Conservation (phyloP, 2,329 filamentous ascomycete species). For the Neopestalotiopsis sp. region DNA sequence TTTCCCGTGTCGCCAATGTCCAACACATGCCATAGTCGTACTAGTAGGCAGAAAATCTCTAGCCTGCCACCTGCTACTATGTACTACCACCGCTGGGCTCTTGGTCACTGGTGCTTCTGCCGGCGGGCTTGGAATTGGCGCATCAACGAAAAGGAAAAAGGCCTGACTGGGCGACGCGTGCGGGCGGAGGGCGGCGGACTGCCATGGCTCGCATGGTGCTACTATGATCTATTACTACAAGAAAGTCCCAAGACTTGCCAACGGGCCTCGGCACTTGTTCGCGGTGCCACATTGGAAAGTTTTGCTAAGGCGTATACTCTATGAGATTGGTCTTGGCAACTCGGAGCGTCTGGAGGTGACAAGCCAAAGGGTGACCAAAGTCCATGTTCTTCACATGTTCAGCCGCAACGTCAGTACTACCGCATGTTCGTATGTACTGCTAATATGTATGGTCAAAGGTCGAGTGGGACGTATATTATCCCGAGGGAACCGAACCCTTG, state of each 20-base stretch:
- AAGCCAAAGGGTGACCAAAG: not conserved
- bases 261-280: not conserved
- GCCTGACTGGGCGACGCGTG: not conserved
- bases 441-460: too few relatives aligned
- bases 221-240: not conserved
- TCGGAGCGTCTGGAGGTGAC: not conserved
- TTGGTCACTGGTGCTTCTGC: too few relatives aligned
- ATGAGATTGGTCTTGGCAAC: not conserved
- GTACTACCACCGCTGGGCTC: not conserved
- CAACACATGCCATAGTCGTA: not conserved
- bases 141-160: not conserved
- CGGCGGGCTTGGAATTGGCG: too few relatives aligned
- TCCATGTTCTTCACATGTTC: not conserved
- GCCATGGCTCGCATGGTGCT: not conserved
- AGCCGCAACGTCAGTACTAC: not conserved
- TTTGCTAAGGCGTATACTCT: not conserved
- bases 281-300: not conserved
- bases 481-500: not conserved
- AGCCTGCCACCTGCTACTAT: not conserved
- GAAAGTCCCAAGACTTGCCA: not conserved
- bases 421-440: too few relatives aligned
- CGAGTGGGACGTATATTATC: not conserved
- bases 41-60: not conserved
- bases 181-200: conserved; percentile 1
- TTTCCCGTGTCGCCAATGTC: not conserved